Conservation (phyloP, 2,329 filamentous ascomycete genomes). For the Diaporthe destruens region DNA sequence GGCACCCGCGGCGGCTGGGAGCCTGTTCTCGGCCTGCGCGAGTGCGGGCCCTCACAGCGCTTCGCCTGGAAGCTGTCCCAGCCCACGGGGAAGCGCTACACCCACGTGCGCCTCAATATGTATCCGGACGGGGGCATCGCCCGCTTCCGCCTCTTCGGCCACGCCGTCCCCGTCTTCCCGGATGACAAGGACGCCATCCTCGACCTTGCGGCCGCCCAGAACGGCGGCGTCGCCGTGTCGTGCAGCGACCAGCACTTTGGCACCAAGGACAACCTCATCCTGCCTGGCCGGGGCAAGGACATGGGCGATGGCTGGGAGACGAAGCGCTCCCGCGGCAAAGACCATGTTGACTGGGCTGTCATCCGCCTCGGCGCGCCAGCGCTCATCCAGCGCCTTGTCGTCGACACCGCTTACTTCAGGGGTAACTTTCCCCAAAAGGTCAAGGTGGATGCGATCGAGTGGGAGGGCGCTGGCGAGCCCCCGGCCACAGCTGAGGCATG, state of each 20-base stretch:
- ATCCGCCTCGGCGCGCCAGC: constrained; percentile 78
- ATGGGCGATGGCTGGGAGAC: constrained; percentile 95
- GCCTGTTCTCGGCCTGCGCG: constrained; percentile 75
- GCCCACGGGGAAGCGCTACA: constrained; percentile 75
- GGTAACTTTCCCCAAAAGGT: constrained; percentile 87
- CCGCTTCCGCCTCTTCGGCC: constrained; percentile 81
- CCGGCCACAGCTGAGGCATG: constrained; percentile 70
- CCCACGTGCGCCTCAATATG: constrained; percentile 85
- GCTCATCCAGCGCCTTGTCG: constrained; percentile 73
- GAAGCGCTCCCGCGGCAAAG: constrained; percentile 76
- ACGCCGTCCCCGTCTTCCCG: constrained; percentile 82
- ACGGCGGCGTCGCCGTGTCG: constrained; percentile 79
- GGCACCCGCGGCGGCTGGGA: constrained; percentile 75
- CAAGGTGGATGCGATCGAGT: constrained; percentile 72
- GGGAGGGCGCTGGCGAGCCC: constrained; percentile 67
- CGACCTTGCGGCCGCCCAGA: constrained; percentile 82
- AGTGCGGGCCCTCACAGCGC: constrained; percentile 79
- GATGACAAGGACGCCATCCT: constrained; percentile 73
- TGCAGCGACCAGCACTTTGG: constrained; percentile 90
- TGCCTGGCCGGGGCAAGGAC: constrained; percentile 82
- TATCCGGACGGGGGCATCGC: constrained; percentile 89
- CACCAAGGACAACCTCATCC: constrained; percentile 82
- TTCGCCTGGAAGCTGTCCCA: constrained; percentile 78
- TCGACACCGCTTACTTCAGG: constrained; percentile 86
- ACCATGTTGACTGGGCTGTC: constrained; percentile 85